Conservation (phyloP, 1,284 basidiomycete genomes). For the Sporisorium scitamineum region DNA sequence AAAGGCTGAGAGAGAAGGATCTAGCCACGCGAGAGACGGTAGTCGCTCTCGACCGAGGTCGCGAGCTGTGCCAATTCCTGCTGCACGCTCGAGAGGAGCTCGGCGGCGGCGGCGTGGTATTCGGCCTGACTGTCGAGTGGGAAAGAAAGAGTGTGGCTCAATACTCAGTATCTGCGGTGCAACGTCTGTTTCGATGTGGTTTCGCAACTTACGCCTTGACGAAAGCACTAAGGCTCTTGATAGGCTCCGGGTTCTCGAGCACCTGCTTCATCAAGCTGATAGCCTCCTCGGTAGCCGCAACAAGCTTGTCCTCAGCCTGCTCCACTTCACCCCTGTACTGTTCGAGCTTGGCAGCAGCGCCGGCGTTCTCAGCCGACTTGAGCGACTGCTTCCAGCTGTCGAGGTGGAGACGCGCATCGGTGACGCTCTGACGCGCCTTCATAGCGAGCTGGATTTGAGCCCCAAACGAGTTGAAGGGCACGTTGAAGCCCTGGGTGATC, state of each 20-base stretch:
- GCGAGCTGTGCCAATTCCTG: slow-evolving; percentile 90
- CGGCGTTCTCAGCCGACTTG: slow-evolving; percentile 58
- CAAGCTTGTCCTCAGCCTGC: slow-evolving; percentile 74
- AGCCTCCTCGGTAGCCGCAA: slow-evolving; percentile 96
- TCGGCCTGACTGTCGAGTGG: slow-evolving; percentile 75
- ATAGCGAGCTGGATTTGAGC: slow-evolving; percentile 65
- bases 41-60: slow-evolving; percentile 89
- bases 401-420: slow-evolving; percentile 65
- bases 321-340: slow-evolving; percentile 64
- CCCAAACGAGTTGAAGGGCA: slow-evolving; percentile 78
- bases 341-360: slow-evolving; percentile 56
- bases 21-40: slow-evolving; percentile 73
- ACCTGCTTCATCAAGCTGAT: slow-evolving; percentile 98
- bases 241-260: slow-evolving; percentile 94
- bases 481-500: slow-evolving; percentile 81
- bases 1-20: neutral
- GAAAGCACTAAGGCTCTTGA: slow-evolving; percentile 92
- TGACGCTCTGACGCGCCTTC: slow-evolving; percentile 65
- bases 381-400: slow-evolving; percentile 66
- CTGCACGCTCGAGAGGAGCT: slow-evolving; percentile 75
- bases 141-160: neutral
- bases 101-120: slow-evolving; percentile 86
- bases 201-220: slow-evolving; percentile 77
- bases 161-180: neutral
- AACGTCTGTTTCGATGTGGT: neutral